These are phyloP conservation scores for Puccinia sorghi DNA, from an alignment of 1,284 basidiomycete genomes.

Conservation along the genomic window DNA sequence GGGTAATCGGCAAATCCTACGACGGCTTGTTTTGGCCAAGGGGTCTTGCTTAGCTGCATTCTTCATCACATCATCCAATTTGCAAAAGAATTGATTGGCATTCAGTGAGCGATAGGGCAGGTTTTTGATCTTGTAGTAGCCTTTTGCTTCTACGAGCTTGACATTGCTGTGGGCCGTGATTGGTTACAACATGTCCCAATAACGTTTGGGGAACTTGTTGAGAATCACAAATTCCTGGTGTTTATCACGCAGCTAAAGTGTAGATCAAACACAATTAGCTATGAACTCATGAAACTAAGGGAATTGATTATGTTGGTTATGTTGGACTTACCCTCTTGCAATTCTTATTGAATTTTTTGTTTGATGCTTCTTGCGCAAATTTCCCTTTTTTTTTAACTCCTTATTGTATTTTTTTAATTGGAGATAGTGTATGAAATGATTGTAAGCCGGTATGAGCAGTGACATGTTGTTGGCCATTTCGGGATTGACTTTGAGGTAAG, in stretches of 20 bases:
- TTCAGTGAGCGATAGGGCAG: slow-evolving; percentile 28
- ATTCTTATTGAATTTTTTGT: slow-evolving; percentile 10
- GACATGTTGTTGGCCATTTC: background rate
- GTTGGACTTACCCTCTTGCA: background rate
- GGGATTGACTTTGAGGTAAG: slow-evolving; percentile 22
- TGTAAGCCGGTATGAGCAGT: slow-evolving; percentile 21
- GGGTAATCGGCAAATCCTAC: too few species aligned
- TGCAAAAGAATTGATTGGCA: slow-evolving; percentile 10
- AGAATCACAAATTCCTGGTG: background rate
- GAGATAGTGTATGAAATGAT: slow-evolving; percentile 32
- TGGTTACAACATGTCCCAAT: background rate
- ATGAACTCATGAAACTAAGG: background rate
- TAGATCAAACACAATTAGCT: background rate
- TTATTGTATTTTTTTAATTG: slow-evolving; percentile 7
- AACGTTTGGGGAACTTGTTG: slow-evolving; percentile 38
- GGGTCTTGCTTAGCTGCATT: background rate
- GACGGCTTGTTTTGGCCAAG: too few species aligned
- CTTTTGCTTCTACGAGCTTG: background rate
- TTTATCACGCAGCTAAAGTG: slow-evolving; percentile 17
- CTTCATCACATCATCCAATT: slow-evolving; percentile 23
- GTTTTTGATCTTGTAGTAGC: slow-evolving; percentile 25
- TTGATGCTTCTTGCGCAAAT: background rate
- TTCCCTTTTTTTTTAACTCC: slow-evolving; percentile 22
- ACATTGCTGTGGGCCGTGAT: slow-evolving; percentile 43
- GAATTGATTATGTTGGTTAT: background rate